Conservation (phyloP, 23 red algal genomes). For the Gracilaria gracilis region DNA sequence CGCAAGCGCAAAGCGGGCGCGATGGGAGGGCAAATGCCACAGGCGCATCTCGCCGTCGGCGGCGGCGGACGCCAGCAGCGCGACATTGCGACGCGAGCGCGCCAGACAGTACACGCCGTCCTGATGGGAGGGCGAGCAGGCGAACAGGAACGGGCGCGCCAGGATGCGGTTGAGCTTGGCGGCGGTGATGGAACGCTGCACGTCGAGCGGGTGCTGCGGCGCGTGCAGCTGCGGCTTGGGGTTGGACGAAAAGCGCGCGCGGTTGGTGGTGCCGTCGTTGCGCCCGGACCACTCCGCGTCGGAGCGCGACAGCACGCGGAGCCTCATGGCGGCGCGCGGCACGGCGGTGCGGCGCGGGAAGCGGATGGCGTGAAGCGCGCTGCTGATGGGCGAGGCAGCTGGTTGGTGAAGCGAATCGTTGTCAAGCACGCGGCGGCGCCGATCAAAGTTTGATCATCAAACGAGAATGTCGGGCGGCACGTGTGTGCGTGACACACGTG, state of each 20-base stretch:
- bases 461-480: too few relatives aligned
- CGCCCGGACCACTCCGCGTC: conserved; percentile 84
- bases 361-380: too few relatives aligned
- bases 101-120: conserved; percentile 91
- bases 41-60: conserved; percentile 92
- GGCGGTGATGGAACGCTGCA: conserved; percentile 86
- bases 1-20: conserved; percentile 29
- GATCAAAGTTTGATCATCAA: too few relatives aligned
- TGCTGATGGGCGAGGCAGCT: too few relatives aligned
- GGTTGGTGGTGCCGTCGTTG: conserved; percentile 52
- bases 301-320: conserved; percentile 89
- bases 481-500: too few relatives aligned
- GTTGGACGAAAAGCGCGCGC: conserved; percentile 72
- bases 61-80: conserved; percentile 73
- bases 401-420: too few relatives aligned
- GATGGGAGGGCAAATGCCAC: conserved; percentile 84
- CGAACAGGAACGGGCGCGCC: conserved; percentile 88
- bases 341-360: background rate
- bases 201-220: conserved; percentile 78
- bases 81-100: conserved; percentile 44
- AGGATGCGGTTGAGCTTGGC: conserved; percentile 90
- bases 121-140: conserved; percentile 75
- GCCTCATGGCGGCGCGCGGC: conserved; percentile 60
- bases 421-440: too few relatives aligned
- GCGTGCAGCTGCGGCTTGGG: conserved; percentile 77